Evolutionary conservation across 129 eudicot genomes (phyloP), one percentile per base, ranked within the genome.

Genomic region (Centaurea solstitialis): DNA sequence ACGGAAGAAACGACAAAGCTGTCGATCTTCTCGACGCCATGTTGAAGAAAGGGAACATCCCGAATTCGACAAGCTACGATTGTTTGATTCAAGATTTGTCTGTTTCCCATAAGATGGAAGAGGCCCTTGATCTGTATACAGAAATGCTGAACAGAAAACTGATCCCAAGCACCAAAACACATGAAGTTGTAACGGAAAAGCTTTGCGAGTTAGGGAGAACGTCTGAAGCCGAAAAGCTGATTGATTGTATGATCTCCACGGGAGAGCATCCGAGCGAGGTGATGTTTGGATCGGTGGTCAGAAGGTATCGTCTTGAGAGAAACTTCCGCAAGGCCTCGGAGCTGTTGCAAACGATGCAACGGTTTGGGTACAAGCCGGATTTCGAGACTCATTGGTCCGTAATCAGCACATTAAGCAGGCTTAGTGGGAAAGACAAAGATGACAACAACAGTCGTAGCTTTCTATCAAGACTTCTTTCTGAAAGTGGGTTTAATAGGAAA

Each of bases 301-400:
- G 91, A 45, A 86, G 82, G 80, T 92, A 92, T 40, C 78, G 87
- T 22, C 85, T 39, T 26, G 93, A 87, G 71, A 87, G 85, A 24
- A 90, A 92, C 68, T 80, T 81, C 17, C 18, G 30, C 18, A 95
- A 91, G 85, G 92, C 97, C 9, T 89, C 93, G 4, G 84, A 89
- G 78, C 38, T 90, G 41, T 50, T 95, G 81, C 85, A 74, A 66
- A 66, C 40, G 57, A 92, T 95, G 99, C 97, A 92, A 79, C 80
- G 72, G 37, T 74, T 84, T 73, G 97, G 99, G 53, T 89, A 90
- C 86, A 90, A 86, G 77, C 99, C 97, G 7, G 97, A 95, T 66
- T 95, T 95, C 76, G 91, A 76, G 71, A 90, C 94, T 37, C 97
- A 92, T 57, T 92, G 97, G 99, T 95, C 93, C 68, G 77, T 95